Conservation (phyloP, 108 stramenopile genomes). For the Cyclotella cryptica region DNA sequence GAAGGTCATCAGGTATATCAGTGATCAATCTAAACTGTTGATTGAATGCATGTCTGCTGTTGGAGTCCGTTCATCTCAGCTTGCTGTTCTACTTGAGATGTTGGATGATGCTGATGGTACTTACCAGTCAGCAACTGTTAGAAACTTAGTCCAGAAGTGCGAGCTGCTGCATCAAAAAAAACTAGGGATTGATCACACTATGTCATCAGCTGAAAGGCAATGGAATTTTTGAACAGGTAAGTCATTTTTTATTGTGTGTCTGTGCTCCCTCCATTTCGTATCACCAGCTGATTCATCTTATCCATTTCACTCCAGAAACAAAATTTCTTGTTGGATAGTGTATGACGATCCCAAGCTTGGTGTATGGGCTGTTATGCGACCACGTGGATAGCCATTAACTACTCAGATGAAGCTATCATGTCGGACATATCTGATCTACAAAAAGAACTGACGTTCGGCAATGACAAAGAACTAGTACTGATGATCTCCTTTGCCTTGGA, state of each 20-base stretch:
- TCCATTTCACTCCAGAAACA: neutral
- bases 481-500: neutral
- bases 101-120: neutral
- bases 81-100: neutral
- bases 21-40: neutral
- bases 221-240: neutral
- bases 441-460: too few species aligned
- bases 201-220: constrained; percentile 6
- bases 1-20: neutral
- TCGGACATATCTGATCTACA: too few species aligned
- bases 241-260: neutral
- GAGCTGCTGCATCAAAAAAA: neutral
- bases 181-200: neutral
- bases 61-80: neutral
- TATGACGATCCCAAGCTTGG: neutral
- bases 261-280: neutral
- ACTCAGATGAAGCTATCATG: neutral
- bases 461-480: too few species aligned
- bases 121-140: neutral
- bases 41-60: neutral
- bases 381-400: neutral
- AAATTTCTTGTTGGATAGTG: constrained; percentile 1
- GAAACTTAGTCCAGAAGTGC: neutral
- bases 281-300: neutral
- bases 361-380: neutral